These are phyloP conservation scores for Calendula officinalis DNA, from an alignment of 129 eudicot genomes.

Conservation along the genomic window DNA sequence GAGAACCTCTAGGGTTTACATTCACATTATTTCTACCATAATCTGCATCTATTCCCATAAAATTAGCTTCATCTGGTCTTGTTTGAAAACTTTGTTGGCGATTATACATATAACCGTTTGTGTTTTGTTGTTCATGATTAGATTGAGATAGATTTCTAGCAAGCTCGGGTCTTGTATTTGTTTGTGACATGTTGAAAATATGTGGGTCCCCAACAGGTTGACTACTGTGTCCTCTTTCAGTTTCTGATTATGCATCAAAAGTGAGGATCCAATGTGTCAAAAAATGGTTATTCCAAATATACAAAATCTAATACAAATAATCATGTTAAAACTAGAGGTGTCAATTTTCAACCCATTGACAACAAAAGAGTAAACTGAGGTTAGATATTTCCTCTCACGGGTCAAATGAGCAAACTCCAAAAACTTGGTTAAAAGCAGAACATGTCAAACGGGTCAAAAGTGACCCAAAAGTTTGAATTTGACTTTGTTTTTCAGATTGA, in stretches of 20 bases:
- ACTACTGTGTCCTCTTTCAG: constrained; percentile 54
- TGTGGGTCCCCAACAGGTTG: constrained; percentile 44
- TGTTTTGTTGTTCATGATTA: constrained; percentile 50
- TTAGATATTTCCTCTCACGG: no score
- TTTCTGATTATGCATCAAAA: constrained; percentile 35
- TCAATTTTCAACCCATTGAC: not conserved
- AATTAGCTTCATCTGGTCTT: constrained; percentile 58
- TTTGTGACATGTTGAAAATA: constrained; percentile 48
- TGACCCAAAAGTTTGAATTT: no score
- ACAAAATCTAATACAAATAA: not conserved
- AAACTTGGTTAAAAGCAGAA: no score
- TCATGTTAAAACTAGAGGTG: constrained; percentile 1
- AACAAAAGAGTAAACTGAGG: no score
- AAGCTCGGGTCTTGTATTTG: constrained; percentile 55
- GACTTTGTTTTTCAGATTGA: no score
- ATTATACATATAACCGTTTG: constrained; percentile 58
- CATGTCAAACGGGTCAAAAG: no score
- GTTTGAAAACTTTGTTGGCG: constrained; percentile 42
- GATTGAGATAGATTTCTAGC: constrained; percentile 42
- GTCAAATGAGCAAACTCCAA: no score
- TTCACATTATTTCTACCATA: constrained; percentile 45
- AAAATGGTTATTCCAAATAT: not conserved
- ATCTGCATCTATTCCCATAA: constrained; percentile 61
- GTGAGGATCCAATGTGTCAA: not conserved
- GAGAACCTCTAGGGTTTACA: constrained; percentile 42